phyloP scores from a whole-genome alignment of 2,329 filamentous ascomycete genomes.

The Cordyceps militaris region DNA sequence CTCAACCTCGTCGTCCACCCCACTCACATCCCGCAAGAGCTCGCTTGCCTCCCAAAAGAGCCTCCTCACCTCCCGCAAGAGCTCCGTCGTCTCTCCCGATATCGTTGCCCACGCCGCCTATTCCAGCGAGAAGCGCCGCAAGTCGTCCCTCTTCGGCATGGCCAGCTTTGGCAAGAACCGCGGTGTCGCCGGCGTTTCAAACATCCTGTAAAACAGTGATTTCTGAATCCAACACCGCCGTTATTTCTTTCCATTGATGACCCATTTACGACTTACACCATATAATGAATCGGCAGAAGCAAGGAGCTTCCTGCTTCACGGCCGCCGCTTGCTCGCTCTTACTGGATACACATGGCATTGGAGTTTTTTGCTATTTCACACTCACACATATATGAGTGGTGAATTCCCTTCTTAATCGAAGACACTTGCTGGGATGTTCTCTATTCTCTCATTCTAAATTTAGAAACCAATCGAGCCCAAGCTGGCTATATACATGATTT shows the following conservation, averaged over 20 bases:
- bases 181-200: not conserved
- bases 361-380: conserved; percentile 1
- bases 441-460: not conserved
- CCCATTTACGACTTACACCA: not conserved
- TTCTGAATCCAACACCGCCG: not conserved
- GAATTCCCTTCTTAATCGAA: not conserved
- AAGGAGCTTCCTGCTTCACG: conserved; percentile 2
- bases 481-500: conserved; percentile 4
- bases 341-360: conserved; percentile 5
- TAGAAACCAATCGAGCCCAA: not conserved
- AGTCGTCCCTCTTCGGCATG: conserved; percentile 5
- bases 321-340: not conserved
- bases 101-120: not conserved
- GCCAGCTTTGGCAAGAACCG: not conserved
- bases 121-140: conserved; percentile 2
- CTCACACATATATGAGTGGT: not conserved
- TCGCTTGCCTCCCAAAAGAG: too few species aligned
- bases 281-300: conserved; percentile 9
- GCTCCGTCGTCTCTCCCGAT: not conserved
- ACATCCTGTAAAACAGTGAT: not conserved
- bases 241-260: not conserved
- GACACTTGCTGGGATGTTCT: not conserved
- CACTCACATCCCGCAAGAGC: not conserved
- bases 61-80: not conserved
- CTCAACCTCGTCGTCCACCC: not conserved